Percentiles rank a stretch among this genome's conserved stretches.
Evolutionary conservation across 2,329 filamentous ascomycete species (phyloP).

Genomic region (Periconia macrospinosa): DNA sequence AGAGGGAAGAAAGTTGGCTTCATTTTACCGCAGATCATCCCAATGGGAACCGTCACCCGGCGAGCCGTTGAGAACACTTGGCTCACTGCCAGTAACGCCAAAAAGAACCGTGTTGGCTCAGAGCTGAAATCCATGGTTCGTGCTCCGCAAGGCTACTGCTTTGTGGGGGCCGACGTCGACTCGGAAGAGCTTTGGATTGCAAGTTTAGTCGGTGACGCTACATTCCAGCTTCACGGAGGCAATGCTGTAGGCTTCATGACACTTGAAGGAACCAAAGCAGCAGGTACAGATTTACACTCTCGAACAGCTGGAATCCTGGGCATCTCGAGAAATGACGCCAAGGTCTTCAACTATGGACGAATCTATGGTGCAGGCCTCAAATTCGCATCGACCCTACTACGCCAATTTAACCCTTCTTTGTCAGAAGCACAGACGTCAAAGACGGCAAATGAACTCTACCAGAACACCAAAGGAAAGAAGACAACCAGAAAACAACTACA

Average conservation of each 20-base stretch:
- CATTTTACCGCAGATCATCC: constrained; percentile 93
- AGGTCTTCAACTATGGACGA: constrained; percentile 97
- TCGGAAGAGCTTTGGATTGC: constrained; percentile 99
- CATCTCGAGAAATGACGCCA: constrained; percentile 92
- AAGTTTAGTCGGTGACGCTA: constrained; percentile 88
- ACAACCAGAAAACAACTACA: constrained; percentile 73
- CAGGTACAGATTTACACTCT: constrained; percentile 91
- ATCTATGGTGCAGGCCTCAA: constrained; percentile 98
- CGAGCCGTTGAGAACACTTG: constrained; percentile 96
- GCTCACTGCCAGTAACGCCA: constrained; percentile 97
- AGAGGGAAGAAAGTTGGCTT: constrained; percentile 62
- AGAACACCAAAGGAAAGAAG: constrained; percentile 86
- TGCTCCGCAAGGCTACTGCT: constrained; percentile 85
- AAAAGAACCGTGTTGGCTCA: constrained; percentile 91
- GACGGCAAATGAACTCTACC: constrained; percentile 80
- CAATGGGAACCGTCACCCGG: constrained; percentile 96
- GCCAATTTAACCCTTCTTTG: constrained; percentile 88
- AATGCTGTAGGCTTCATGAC: constrained; percentile 99
- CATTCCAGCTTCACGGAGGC: constrained; percentile 91
- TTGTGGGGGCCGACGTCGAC: constrained; percentile 96
- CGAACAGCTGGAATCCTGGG: constrained; percentile 89
- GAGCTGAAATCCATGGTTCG: constrained; percentile 97
- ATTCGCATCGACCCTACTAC: constrained; percentile 85
- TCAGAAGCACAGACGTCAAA: constrained; percentile 76
- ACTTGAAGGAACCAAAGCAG: constrained; percentile 90